phyloP scores from a whole-genome alignment of 768 basidiomycete species.

The Boletus edulis region DNA sequence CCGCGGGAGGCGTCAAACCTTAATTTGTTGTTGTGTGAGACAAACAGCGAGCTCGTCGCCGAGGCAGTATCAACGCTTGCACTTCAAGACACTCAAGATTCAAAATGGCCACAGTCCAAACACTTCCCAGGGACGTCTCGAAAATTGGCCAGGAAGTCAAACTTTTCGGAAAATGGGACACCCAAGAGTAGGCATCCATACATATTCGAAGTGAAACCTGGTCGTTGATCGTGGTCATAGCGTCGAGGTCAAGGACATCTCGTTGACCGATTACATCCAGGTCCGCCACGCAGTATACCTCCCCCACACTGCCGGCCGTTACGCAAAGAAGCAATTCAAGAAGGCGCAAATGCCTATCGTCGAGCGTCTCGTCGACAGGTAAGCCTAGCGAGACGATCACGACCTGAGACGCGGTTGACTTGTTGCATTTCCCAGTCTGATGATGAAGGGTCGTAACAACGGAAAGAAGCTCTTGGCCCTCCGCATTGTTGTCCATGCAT shows the following conservation, averaged over 20 bases:
- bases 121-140: conserved; percentile 81
- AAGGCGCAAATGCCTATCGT: conserved; percentile 99
- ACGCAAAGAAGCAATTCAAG: conserved; percentile 99
- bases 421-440: conserved; percentile 55
- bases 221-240: conserved; percentile 40
- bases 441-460: conserved; percentile 99
- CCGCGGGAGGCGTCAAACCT: conserved; percentile 26
- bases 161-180: conserved; percentile 99
- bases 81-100: conserved; percentile 33
- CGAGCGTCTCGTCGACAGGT: conserved; percentile 98
- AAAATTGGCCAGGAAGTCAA: conserved; percentile 85
- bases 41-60: conserved; percentile 27
- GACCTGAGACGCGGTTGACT: background rate
- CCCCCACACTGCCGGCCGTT: conserved; percentile 98
- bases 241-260: conserved; percentile 99
- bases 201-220: background rate
- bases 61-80: conserved; percentile 13
- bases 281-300: conserved; percentile 96
- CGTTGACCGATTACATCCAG: conserved; percentile 98
- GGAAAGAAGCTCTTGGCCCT: conserved; percentile 99
- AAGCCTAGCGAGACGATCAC: conserved; percentile 20
- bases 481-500: conserved; percentile 98
- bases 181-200: conserved; percentile 74
- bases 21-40: conserved; percentile 13
- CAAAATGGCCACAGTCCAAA: conserved; percentile 64